Evolutionary conservation across 2,329 filamentous ascomycete species (phyloP).

Genomic region (Xylaria sp.): DNA sequence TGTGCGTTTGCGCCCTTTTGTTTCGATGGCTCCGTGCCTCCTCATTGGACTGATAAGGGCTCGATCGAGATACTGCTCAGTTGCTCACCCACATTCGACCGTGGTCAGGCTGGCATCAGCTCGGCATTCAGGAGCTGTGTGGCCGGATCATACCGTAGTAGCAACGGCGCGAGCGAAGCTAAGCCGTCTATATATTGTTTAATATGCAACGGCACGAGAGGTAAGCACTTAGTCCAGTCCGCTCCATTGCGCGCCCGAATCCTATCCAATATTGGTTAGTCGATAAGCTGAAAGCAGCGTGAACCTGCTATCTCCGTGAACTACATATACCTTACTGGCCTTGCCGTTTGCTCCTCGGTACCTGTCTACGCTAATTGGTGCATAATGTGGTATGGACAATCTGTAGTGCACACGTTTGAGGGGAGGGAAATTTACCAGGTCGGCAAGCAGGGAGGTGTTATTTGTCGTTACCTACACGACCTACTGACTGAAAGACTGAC

Average conservation of each 20-base stretch:
- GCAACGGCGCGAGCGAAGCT: conserved; percentile 27
- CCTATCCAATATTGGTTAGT: conserved; percentile 13
- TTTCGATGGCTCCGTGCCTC: conserved; percentile 3
- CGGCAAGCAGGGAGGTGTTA: neutral
- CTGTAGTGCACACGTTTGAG: neutral
- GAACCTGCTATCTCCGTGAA: conserved; percentile 11
- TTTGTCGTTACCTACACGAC: neutral
- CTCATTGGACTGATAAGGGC: conserved; percentile 39
- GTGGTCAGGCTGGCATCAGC: conserved; percentile 37
- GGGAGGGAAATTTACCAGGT: neutral
- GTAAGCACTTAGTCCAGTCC: conserved; percentile 24
- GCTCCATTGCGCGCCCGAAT: conserved; percentile 7
- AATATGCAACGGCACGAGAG: conserved; percentile 27
- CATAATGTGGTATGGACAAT: neutral
- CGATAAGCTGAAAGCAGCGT: conserved; percentile 19
- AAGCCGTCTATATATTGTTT: conserved; percentile 24
- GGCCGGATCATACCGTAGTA: conserved; percentile 34
- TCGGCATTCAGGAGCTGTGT: conserved; percentile 33
- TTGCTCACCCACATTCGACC: conserved; percentile 21
- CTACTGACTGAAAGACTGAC: neutral
- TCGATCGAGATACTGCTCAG: conserved; percentile 29
- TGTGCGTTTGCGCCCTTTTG: neutral
- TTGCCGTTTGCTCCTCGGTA: conserved; percentile 1
- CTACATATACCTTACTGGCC: neutral
- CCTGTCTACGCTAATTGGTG: neutral